A percentile compares a stretch with the other conserved stretches of the same genome.
Conservation (phyloP, 805 yeast species). For the Candida montana region DNA sequence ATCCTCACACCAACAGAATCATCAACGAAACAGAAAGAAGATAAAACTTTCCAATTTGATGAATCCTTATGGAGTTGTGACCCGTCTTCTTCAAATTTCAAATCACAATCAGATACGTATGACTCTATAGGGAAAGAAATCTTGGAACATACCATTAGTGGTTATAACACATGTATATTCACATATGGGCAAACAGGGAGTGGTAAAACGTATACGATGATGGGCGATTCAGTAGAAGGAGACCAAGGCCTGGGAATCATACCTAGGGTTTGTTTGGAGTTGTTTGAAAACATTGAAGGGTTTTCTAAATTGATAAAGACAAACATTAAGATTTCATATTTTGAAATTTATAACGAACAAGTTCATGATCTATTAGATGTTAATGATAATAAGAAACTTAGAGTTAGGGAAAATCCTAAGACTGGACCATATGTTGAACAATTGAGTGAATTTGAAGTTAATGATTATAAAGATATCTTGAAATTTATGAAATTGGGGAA, state of each 20-base stretch:
- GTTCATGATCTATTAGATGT: slow-evolving; percentile 53
- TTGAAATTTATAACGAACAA: slow-evolving; percentile 76
- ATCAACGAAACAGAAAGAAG: slow-evolving; percentile 11
- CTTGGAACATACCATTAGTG: slow-evolving; percentile 58
- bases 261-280: slow-evolving; percentile 51
- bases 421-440: slow-evolving; percentile 73
- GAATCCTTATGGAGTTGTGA: slow-evolving; percentile 46
- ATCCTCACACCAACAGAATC: slow-evolving; percentile 9
- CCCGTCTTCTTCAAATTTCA: slow-evolving; percentile 28
- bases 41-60: slow-evolving; percentile 44
- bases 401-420: slow-evolving; percentile 60
- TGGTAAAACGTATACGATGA: slow-evolving; percentile 60
- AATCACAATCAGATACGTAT: slow-evolving; percentile 49
- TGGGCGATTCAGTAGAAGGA: slow-evolving; percentile 44
- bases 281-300: slow-evolving; percentile 38
- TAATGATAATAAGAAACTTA: slow-evolving; percentile 12
- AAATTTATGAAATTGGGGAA: slow-evolving; percentile 47
- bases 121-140: slow-evolving; percentile 51
- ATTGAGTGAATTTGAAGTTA: slow-evolving; percentile 46
- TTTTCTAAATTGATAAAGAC: slow-evolving; percentile 31
- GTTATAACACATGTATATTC: slow-evolving; percentile 68
- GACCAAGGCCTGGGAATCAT: slow-evolving; percentile 58
- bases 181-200: slow-evolving; percentile 59
- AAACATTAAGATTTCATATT: slow-evolving; percentile 50
- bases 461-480: slow-evolving; percentile 44